A percentile compares a stretch with the other conserved stretches of the same genome.
Conservation (phyloP, 345 rosid genomes). For the Ceriops tagal region DNA sequence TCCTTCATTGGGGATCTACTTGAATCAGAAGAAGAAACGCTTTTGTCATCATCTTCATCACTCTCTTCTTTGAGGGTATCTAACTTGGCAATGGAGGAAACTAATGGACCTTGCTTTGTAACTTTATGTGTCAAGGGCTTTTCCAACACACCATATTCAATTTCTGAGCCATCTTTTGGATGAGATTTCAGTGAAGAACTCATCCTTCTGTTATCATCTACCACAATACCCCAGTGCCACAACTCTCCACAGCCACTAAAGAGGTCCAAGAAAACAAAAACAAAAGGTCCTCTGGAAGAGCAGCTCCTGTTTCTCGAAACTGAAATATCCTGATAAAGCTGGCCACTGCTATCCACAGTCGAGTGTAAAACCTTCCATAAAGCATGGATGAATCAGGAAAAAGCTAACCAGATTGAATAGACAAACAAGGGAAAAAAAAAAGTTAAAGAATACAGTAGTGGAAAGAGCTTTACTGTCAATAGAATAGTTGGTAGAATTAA, state of each 20-base stretch:
- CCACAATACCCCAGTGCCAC: constrained; percentile 65
- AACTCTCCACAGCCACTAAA: constrained; percentile 81
- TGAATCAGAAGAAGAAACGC: constrained; percentile 43
- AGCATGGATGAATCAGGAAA: constrained; percentile 14
- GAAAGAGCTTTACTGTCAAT: background rate
- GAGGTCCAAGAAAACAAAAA: constrained; percentile 80
- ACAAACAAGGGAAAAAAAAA: background rate
- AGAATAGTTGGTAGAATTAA: no score
- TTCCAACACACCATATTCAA: constrained; percentile 29
- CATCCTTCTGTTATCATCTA: constrained; percentile 54
- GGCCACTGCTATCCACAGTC: constrained; percentile 34
- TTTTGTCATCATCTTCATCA: constrained; percentile 50
- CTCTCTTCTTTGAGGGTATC: constrained; percentile 51
- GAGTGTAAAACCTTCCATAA: constrained; percentile 44
- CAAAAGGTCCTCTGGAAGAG: constrained; percentile 56
- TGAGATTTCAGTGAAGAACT: constrained; percentile 46
- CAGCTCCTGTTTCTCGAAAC: constrained; percentile 43
- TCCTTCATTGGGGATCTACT: constrained; percentile 39
- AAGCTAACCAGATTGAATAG: background rate
- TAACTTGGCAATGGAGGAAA: constrained; percentile 39
- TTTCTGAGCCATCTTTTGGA: constrained; percentile 35
- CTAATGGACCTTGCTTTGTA: constrained; percentile 40
- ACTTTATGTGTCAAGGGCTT: constrained; percentile 36
- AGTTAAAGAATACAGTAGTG: background rate
- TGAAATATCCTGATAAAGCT: constrained; percentile 36